Percentiles rank a stretch among this genome's conserved stretches.
phyloP scores from a whole-genome alignment of 495 filamentous ascomycete genomes.

The Aspergillus asperescens region DNA sequence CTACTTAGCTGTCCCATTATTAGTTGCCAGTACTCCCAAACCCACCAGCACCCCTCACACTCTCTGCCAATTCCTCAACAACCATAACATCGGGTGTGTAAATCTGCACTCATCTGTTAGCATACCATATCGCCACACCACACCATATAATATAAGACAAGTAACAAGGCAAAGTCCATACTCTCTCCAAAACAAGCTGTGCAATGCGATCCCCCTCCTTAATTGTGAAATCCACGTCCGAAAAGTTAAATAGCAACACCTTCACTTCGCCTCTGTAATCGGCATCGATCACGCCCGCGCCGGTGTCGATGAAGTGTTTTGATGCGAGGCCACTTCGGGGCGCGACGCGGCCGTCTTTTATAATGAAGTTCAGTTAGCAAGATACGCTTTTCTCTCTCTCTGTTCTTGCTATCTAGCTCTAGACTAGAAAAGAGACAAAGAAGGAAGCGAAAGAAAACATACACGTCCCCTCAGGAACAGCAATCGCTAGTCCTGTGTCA shows the following conservation, averaged over 20 bases:
- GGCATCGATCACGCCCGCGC: slow-evolving; percentile 94
- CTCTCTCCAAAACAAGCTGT: slow-evolving; percentile 85
- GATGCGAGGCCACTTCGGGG: slow-evolving; percentile 86
- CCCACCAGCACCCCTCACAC: slow-evolving; percentile 80
- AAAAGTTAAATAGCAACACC: slow-evolving; percentile 90
- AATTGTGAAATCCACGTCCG: slow-evolving; percentile 73
- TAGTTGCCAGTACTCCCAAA: slow-evolving; percentile 81
- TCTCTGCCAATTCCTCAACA: slow-evolving; percentile 84
- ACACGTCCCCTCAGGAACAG: slow-evolving; percentile 85
- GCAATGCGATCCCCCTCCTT: slow-evolving; percentile 84
- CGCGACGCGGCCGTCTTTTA: slow-evolving; percentile 90
- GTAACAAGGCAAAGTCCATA: too few species aligned
- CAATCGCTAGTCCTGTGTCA: slow-evolving; percentile 84
- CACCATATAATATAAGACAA: too few species aligned
- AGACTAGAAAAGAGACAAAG: background rate
- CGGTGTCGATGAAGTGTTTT: slow-evolving; percentile 91
- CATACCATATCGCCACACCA: background rate
- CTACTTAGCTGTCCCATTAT: background rate
- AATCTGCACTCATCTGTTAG: slow-evolving; percentile 50
- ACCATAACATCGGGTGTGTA: slow-evolving; percentile 85
- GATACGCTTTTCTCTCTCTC: too few species aligned
- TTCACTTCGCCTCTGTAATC: slow-evolving; percentile 94
- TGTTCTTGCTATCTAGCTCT: too few species aligned
- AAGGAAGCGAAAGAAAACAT: slow-evolving; percentile 26
- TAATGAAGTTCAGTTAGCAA: background rate